Evolutionary conservation across 495 filamentous ascomycete species (phyloP).

Genomic region (Bryoglossum gracile): DNA sequence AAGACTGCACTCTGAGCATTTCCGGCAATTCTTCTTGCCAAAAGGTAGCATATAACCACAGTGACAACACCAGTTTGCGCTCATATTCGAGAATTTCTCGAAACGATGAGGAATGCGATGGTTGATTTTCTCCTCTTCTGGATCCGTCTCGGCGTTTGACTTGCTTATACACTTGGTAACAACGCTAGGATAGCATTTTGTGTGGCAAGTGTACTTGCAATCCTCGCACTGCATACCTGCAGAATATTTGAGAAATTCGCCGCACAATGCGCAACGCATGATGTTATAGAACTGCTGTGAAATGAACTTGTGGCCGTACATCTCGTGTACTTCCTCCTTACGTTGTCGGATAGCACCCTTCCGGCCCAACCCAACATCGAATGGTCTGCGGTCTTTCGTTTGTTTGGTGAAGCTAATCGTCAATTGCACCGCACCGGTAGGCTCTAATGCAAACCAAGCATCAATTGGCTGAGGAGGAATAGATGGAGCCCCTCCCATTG

Average conservation of each 20-base stretch:
- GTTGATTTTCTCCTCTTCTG: conserved; percentile 98
- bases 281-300: conserved; percentile 99
- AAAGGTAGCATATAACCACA: conserved; percentile 97
- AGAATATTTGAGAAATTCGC: conserved; percentile 96
- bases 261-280: conserved; percentile 98
- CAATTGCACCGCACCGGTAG: conserved; percentile 80
- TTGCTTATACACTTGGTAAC: conserved; percentile 99
- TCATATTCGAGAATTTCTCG: conserved; percentile 87
- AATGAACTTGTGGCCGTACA: conserved; percentile 98
- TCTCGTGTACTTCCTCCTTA: conserved; percentile 95
- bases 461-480: conserved; percentile 67
- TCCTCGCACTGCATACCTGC: conserved; percentile 98
- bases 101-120: conserved; percentile 98
- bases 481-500: conserved; percentile 25
- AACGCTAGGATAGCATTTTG: conserved; percentile 93
- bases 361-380: conserved; percentile 83
- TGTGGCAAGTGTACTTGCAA: conserved; percentile 99
- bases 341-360: conserved; percentile 94
- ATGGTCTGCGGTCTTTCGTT: conserved; percentile 48
- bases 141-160: conserved; percentile 94
- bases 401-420: conserved; percentile 80
- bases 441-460: conserved; percentile 95
- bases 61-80: conserved; percentile 99
- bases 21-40: conserved; percentile 86
- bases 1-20: conserved; percentile 86